Evolutionary conservation across 176 grass and related monocot species (phyloP).

Genomic region (Calamus simplicifolius): DNA sequence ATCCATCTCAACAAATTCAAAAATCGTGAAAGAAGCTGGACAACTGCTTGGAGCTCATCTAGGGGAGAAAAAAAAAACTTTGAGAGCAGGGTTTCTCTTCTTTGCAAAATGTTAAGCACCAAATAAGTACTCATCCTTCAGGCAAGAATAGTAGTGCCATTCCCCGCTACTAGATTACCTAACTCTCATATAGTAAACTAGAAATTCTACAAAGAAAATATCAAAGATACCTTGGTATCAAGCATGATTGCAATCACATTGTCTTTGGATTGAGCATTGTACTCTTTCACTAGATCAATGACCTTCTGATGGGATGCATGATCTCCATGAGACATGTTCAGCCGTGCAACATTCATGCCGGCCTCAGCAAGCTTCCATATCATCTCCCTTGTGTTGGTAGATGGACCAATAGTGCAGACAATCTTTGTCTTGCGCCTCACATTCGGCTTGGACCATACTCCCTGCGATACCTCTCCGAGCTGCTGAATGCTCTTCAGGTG

Average conservation of each 20-base stretch:
- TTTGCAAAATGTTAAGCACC: no score
- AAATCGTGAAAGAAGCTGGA: no score
- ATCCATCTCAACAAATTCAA: no score
- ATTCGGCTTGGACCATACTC: slow-evolving; percentile 64
- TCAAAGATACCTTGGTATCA: slow-evolving; percentile 74
- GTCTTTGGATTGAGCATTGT: slow-evolving; percentile 67
- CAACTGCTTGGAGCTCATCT: no score
- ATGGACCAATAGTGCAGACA: slow-evolving; percentile 94
- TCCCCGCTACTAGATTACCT: no score
- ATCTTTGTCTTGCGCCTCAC: slow-evolving; percentile 77
- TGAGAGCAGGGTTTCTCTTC: no score
- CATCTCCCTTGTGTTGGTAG: slow-evolving; percentile 75
- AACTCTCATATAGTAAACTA: no score
- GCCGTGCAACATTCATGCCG: slow-evolving; percentile 87
- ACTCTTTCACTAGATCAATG: slow-evolving; percentile 93
- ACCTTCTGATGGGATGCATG: slow-evolving; percentile 90
- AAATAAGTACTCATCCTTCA: no score
- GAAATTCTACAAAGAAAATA: no score
- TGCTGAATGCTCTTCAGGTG: slow-evolving; percentile 80
- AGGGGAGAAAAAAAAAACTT: no score
- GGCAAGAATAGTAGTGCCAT: no score
- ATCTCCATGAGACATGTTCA: slow-evolving; percentile 99
- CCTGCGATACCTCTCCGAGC: slow-evolving; percentile 35
- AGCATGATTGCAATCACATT: slow-evolving; percentile 90
- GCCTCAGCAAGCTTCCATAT: slow-evolving; percentile 89